Evolutionary conservation across 2,329 filamentous ascomycete species (phyloP), one percentile per base, ranked within the genome.

Genomic region (Leptographium lundbergii): DNA sequence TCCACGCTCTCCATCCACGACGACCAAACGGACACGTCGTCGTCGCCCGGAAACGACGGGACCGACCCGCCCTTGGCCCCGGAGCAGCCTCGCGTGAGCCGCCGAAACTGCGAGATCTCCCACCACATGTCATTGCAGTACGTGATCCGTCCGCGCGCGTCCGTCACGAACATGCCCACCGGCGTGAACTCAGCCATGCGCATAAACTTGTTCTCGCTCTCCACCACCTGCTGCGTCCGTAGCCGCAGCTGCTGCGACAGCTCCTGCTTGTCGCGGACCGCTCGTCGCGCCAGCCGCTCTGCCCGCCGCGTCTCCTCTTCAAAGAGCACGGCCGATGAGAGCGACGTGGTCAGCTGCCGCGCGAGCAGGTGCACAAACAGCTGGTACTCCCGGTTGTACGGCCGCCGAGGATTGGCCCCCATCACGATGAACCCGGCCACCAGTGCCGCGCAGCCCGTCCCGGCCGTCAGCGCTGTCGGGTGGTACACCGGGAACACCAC

Each of bases 141-240:
- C 11, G 81, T 88, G 65, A 94, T 88, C 27, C 79, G 75, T 4
- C 89, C 89, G 48, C 76, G 70, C 0, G 81, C 77, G 66, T 90
- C 81, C n/a, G 88, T 87, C 64, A 94, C 91, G 69, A 92, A 92
- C 73, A 95, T 86, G 32, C 89, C 89, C 1, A 91, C 88, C 0
- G 89, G 89, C 0, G 88, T 87, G 63, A 90, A 89, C 67, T 91
- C 88, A 2, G 89, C 88, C 87, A 94, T 91, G 52, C 88, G 79
- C 0, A 87, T 89, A 68, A 94, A 94, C 60, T 86, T 86, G 36
- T 87, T 85, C 69, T 94, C 89, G 67, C 84, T 84, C 66, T 86
- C 82, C 50, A 79, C 75, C 0, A 81, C 81, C 65, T 86, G 81
- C 64, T 81, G 78, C 0, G 82, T 84, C 36, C 81, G 74, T 22